Percentiles rank a stretch among this genome's conserved stretches.
Conservation (phyloP, 2,329 filamentous ascomycete species). For the Zymoseptoria ardabiliae region DNA sequence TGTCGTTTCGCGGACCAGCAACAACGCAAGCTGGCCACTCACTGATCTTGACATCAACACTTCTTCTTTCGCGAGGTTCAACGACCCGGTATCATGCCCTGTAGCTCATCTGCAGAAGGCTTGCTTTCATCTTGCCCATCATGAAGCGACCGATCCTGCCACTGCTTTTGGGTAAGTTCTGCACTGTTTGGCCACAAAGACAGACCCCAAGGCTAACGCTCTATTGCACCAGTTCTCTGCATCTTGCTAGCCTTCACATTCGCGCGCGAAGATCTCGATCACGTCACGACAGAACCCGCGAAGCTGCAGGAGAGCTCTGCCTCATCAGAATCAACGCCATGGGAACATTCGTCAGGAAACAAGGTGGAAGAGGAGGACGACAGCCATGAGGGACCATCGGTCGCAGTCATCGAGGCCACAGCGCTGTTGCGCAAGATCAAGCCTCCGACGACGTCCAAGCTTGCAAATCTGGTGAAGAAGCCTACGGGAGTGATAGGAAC, state of each 20-base stretch:
- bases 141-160: slow-evolving; percentile 10
- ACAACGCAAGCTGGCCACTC: slow-evolving; percentile 4
- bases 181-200: background rate
- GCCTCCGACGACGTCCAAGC: slow-evolving; percentile 33
- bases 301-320: slow-evolving; percentile 3
- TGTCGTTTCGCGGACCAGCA: background rate
- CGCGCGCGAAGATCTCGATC: slow-evolving; percentile 8
- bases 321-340: slow-evolving; percentile 4
- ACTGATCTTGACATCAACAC: background rate
- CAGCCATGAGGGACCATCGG: slow-evolving; percentile 4
- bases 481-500: slow-evolving; percentile 52
- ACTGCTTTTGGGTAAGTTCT: slow-evolving; percentile 9
- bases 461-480: slow-evolving; percentile 37
- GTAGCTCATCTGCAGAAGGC: slow-evolving; percentile 1
- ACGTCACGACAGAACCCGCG: slow-evolving; percentile 6
- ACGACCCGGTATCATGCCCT: slow-evolving; percentile 3
- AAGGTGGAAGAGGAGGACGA: slow-evolving; percentile 1
- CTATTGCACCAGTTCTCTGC: slow-evolving; percentile 9
- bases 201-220: background rate
- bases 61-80: background rate
- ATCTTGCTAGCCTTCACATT: slow-evolving; percentile 10
- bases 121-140: background rate
- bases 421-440: slow-evolving; percentile 36
- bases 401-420: slow-evolving; percentile 33
- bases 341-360: slow-evolving; percentile 1